These are phyloP conservation scores for Aspergillus homomorphus DNA, from an alignment of 495 filamentous ascomycete genomes.

Conservation along the genomic window DNA sequence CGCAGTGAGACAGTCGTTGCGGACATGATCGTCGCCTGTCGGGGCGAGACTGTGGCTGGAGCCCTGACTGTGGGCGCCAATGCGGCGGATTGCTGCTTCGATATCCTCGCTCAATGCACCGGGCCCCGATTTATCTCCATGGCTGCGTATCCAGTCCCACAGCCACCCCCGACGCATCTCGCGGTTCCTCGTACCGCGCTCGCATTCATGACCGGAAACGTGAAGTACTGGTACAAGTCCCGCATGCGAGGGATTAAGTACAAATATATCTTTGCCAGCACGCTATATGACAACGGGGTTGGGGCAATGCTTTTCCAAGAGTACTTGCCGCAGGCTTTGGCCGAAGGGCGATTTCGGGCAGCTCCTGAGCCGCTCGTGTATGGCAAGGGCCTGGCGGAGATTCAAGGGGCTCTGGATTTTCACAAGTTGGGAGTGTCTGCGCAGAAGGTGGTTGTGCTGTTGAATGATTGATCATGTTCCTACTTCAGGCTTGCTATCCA, in stretches of 20 bases:
- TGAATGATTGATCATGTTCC: neutral
- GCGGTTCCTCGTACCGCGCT: neutral
- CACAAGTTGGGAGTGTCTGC: neutral
- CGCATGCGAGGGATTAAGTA: neutral
- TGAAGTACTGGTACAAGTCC: neutral
- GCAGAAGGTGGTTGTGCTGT: neutral
- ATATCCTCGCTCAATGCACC: neutral
- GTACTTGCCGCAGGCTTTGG: neutral
- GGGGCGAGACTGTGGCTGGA: constrained; percentile 30
- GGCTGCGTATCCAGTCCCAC: neutral
- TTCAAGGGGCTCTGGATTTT: neutral
- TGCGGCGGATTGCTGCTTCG: neutral
- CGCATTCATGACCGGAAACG: neutral
- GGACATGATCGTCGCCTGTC: constrained; percentile 20
- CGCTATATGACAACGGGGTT: neutral
- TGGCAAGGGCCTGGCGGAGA: neutral
- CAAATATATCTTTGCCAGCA: neutral
- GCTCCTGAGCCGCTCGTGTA: neutral
- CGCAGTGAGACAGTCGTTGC: constrained; percentile 30
- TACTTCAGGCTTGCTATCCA: neutral
- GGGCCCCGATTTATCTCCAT: neutral
- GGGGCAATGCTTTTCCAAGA: neutral
- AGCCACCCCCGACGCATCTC: neutral
- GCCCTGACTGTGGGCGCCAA: neutral
- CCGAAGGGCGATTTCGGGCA: neutral